These are phyloP conservation scores for Colletotrichum camelliae DNA, from an alignment of 2,329 filamentous ascomycete species.

Conservation along the genomic window DNA sequence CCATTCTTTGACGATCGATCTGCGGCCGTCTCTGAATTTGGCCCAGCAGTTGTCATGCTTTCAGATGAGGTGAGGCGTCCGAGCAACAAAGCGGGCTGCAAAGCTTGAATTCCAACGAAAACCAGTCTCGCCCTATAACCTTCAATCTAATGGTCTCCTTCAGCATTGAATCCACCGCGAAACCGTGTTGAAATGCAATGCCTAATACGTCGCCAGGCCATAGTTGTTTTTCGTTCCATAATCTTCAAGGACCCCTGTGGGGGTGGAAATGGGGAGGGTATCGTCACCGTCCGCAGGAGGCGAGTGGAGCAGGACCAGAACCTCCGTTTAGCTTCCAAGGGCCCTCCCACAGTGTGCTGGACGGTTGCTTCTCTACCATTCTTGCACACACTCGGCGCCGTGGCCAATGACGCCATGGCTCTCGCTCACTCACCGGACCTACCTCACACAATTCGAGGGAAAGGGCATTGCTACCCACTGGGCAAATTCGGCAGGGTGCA, in stretches of 20 bases:
- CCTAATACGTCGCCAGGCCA: not conserved
- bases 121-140: not conserved
- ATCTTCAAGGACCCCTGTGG: slow-evolving; percentile 9
- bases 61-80: slow-evolving; percentile 2
- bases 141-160: not conserved
- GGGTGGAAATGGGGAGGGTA: not conserved
- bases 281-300: slow-evolving; percentile 5
- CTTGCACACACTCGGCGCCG: not conserved
- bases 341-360: not conserved
- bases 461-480: not conserved
- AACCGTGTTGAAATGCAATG: not conserved
- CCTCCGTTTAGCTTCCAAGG: not conserved
- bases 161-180: not conserved
- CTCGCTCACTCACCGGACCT: not conserved
- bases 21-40: slow-evolving; percentile 4
- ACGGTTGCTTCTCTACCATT: not conserved
- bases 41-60: not conserved
- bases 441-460: not conserved
- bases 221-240: not conserved
- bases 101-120: not conserved
- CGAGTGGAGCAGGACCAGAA: slow-evolving; percentile 9
- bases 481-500: not conserved
- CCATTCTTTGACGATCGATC: slow-evolving; percentile 12
- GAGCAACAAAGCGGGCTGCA: not conserved
- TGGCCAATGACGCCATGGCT: slow-evolving; percentile 16